Conservation (phyloP, 2,329 filamentous ascomycete species). For the Fonsecaea erecta region DNA sequence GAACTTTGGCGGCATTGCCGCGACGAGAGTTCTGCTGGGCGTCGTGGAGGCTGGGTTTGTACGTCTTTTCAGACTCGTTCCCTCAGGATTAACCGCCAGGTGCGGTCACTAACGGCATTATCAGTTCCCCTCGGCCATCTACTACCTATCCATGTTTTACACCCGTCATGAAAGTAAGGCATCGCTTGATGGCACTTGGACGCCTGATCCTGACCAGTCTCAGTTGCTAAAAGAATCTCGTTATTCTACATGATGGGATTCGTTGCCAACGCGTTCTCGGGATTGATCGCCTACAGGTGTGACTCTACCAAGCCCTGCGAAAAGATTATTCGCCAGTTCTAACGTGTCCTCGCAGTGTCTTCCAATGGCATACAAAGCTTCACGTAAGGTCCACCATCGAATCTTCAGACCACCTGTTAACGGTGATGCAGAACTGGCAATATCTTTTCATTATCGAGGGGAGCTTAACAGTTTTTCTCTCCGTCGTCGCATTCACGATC, state of each 20-base stretch:
- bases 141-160: slow-evolving; percentile 59
- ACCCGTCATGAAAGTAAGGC: slow-evolving; percentile 62
- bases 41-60: slow-evolving; percentile 4
- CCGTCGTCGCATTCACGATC: slow-evolving; percentile 70
- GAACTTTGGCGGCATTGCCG: background rate
- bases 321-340: background rate
- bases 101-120: background rate
- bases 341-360: slow-evolving; percentile 41
- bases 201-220: background rate
- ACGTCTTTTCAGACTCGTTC: background rate
- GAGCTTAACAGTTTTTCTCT: slow-evolving; percentile 62
- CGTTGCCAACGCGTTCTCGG: slow-evolving; percentile 70
- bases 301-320: slow-evolving; percentile 57
- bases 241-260: slow-evolving; percentile 77
- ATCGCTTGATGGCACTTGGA: background rate
- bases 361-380: background rate
- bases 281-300: slow-evolving; percentile 63
- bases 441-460: slow-evolving; percentile 64
- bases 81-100: background rate
- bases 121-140: background rate
- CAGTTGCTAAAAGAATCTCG: slow-evolving; percentile 67
- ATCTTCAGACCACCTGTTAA: background rate
- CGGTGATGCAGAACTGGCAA: slow-evolving; percentile 53
- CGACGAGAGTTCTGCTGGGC: background rate
- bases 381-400: background rate